Base-by-base conservation (phyloP, 768 basidiomycete genomes). In the Dacryopinax spathularia region DNA sequence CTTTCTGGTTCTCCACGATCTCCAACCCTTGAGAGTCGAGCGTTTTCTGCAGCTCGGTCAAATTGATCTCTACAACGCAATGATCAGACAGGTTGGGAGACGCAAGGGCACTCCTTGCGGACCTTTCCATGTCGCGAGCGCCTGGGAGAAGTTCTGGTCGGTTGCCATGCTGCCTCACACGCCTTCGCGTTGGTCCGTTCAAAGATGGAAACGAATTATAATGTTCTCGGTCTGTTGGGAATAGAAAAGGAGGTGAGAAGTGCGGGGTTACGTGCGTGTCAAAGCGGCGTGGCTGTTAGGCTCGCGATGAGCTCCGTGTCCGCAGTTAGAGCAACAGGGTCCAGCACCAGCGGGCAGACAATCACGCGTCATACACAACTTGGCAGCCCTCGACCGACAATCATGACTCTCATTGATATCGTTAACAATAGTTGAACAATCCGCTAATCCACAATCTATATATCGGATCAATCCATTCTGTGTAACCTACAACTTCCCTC, bases 1-100 rank as follows among this genome's bases (percentile, higher is more conserved):
- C 95, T 77, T 97, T 99, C 79, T 97, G 94, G 76, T 94, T 94
- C 79, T 98, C 93, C 22, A 99, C 94, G 15, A 99, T 80, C 75
- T 98, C 94, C 34, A 97, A 81, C 2, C 93, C 94, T 66, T 97
- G 95, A 5, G 81, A 78, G 75, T 98, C 94, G 60, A 99, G 82
- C 2, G 85, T 87, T 77, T 91, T 94, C 76, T 98, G 95, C 29
- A 98, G 79, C 67, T 96, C 91, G 20, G 84, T 76, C 60, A 99
- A 81, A 73, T 89, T 87, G 70, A 99, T 88, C 66, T 85, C 92
- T 96, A 68, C 12, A 15, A 20, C 22, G 22, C 12, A 18, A 61
- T 12, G 27, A 25, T 34, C 34, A 61, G 33, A 33, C 33, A 15
- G 37, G 36, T 20, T 36, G 33, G 18, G 13, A 16, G 41, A 39